Base-by-base conservation (phyloP, 257 asterid species). In the Misopates orontium region DNA sequence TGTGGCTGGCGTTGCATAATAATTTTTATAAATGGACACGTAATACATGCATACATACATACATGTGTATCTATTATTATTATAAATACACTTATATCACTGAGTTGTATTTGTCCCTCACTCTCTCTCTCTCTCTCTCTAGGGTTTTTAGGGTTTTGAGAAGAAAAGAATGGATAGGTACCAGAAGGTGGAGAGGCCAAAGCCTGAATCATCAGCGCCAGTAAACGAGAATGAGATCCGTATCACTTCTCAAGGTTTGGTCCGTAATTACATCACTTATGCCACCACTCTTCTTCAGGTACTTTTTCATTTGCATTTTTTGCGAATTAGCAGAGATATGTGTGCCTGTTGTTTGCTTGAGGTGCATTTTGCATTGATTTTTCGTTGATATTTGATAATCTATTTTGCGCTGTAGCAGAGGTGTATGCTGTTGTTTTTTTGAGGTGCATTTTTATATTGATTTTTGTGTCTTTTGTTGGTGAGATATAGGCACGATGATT, bases 141-240 rank as follows among this genome's bases (percentile, higher is more conserved):
- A 83, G 88, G 85, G 82, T 72, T 83, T 79, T 72, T 56, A 55
- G 80, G 74, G 83, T 70, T 77, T 78, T 56, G 24, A 60, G 57
- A 50, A 17, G 32, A 66, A 64, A 15, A 11, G 8, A 75, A 88
- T 91, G 96, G 96, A 91, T 66, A 86, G 96, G 73, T 91, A 91
- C 68, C 96, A 86, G 25, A 91, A 88, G 59, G 98, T 91, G 54
- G 91, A 84, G 80, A 91, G 86, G 81, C 95, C 88, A 22, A 86
- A 81, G 79, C 92, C 87, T 5, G 95, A 87, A 62, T 75, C 82
- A 10, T 87, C 92, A 17, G 91, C 82, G 12, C 89, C 92, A 17
- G 91, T 83, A 10, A 89, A 85, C 70, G 95, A 89, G 80, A 91
- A 91, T 88, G 98, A 91, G 88, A 88, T 91, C 77, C 91, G 98